Base-by-base conservation (phyloP, 2,329 filamentous ascomycete species). In the Stenocarpella maydis region DNA sequence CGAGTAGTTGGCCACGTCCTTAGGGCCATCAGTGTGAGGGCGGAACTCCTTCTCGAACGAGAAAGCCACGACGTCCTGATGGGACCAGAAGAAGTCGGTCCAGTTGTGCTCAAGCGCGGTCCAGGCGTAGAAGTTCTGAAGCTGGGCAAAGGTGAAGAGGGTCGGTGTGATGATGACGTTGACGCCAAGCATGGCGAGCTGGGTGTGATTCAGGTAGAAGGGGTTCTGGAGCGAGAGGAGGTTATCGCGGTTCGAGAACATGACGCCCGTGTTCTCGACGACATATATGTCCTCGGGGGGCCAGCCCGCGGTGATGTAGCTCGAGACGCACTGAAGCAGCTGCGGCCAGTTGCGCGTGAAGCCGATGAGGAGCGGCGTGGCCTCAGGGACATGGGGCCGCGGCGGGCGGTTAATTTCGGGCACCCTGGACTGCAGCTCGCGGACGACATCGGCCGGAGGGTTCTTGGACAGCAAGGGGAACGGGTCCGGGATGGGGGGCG, bases 301-400 rank as follows among this genome's bases (percentile, higher is more conserved):
- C 86, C 86, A 88, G 24, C 86, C 86, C 4, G 84, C 84, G 1
- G 85, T 82, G 67, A 88, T 83, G 75, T 87, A 88, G 61, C 80
- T 83, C 37, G 85, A 80, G 4, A 88, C 80, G 21, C 82, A 83
- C 75, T 88, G 86, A 64, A 86, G 79, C 39, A 88, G 78, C 71
- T 87, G 76, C 19, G 81, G 80, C 82, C 83, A 86, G 76, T 87
- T 85, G 5, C 83, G 77, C 1, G 85, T 87, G 76, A 87, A 88
- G 14, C 85, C 84, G 64, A 88, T 84, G 60, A 87, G 69, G 24
- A 82, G 76, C 31, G 80, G 80, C 28, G 80, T 81, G 31, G 75
- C 69, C 74, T 82, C 77, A 2, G 76, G 75, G 52, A 79, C 76
- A 69, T 81, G 79, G 2, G 74, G 74, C 15, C 71, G 73, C 17